Evolutionary conservation across 495 filamentous ascomycete genomes (phyloP).

Genomic region (Aspergillus steynii): DNA sequence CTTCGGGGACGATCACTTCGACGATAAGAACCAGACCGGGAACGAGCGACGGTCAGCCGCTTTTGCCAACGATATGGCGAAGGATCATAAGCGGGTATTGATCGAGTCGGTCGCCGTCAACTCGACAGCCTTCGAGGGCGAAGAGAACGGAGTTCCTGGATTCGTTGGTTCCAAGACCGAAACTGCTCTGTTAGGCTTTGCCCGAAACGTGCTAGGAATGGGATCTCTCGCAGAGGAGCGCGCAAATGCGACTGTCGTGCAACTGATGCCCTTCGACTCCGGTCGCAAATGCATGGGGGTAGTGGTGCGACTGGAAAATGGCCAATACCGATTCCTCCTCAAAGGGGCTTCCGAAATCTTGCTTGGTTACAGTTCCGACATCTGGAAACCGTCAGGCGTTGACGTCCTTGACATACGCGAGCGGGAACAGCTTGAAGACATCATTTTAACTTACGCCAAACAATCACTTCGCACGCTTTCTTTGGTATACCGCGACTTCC

Average conservation of each 20-base stretch:
- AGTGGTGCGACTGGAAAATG: conserved; percentile 57
- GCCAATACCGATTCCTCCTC: conserved; percentile 61
- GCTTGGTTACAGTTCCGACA: conserved; percentile 59
- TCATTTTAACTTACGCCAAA: conserved; percentile 70
- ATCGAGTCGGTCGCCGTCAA: conserved; percentile 67
- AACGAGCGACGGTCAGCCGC: conserved; percentile 3
- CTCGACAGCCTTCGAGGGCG: conserved; percentile 76
- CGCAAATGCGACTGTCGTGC: conserved; percentile 60
- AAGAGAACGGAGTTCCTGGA: conserved; percentile 53
- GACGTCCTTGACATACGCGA: conserved; percentile 44
- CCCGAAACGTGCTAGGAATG: conserved; percentile 68
- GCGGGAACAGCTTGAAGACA: conserved; percentile 39
- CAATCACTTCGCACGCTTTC: conserved; percentile 78
- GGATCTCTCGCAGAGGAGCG: conserved; percentile 61
- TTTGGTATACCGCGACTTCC: conserved; percentile 73
- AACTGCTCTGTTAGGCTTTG: conserved; percentile 68
- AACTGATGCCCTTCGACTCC: conserved; percentile 76
- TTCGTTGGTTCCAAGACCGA: conserved; percentile 82
- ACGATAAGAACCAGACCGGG: conserved; percentile 18
- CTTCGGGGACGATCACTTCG: conserved; percentile 41
- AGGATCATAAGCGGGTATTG: conserved; percentile 45
- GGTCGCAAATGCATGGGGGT: conserved; percentile 75
- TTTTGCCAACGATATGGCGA: conserved; percentile 9
- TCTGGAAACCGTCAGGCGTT: conserved; percentile 60
- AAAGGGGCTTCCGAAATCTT: conserved; percentile 80